These are phyloP conservation scores for Athelia sp. DNA, from an alignment of 1,284 basidiomycete genomes.

Conservation along the genomic window DNA sequence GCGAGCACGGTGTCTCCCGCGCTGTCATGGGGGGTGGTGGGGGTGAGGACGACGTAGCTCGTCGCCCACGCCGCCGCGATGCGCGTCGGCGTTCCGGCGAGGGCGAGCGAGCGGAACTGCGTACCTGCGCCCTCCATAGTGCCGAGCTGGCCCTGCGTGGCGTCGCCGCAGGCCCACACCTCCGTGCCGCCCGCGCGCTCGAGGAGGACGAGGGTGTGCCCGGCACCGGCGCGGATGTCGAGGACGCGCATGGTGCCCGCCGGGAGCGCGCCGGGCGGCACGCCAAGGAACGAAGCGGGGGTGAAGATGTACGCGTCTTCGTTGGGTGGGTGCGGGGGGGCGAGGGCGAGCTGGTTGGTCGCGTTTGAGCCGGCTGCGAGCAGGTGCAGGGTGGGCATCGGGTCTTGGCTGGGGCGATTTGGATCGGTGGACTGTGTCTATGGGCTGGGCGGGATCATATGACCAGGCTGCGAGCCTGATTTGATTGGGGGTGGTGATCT, in stretches of 20 bases:
- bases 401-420: no score
- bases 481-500: no score
- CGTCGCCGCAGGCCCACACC: constrained; percentile 70
- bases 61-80: constrained; percentile 81
- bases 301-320: constrained; percentile 52
- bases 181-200: constrained; percentile 25
- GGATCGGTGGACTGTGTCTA: no score
- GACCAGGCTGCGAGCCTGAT: no score
- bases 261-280: constrained; percentile 15
- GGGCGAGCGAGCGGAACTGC: constrained; percentile 36
- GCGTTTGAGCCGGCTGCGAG: constrained; percentile 74
- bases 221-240: constrained; percentile 53
- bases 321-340: constrained; percentile 32
- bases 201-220: constrained; percentile 60
- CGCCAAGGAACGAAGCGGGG: constrained; percentile 36
- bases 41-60: constrained; percentile 59
- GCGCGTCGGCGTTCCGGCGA: constrained; percentile 34
- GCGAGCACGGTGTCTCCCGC: constrained; percentile 64
- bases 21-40: constrained; percentile 14
- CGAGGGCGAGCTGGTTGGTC: constrained; percentile 68
- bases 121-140: constrained; percentile 32
- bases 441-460: no score
- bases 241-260: constrained; percentile 24
- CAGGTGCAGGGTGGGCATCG: constrained; percentile 17
- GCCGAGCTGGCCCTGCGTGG: constrained; percentile 59